Evolutionary conservation across 176 grass and related monocot species (phyloP).

Genomic region (Ensete glaucum): DNA sequence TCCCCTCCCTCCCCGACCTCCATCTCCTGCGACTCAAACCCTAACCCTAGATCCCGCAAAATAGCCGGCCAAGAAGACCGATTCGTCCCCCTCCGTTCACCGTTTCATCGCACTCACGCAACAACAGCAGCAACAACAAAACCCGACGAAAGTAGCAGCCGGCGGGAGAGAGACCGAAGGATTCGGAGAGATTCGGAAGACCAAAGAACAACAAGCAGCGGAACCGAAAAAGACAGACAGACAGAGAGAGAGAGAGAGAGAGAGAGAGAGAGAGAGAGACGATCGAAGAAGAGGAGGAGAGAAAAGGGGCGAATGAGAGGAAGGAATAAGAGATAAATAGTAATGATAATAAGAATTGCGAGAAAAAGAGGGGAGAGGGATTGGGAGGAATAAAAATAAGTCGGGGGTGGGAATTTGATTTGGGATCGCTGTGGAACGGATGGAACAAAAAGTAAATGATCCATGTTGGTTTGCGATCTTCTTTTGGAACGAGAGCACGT

Average conservation of each 20-base stretch:
- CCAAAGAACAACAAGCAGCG: neutral
- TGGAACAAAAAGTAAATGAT: neutral
- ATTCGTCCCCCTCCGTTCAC: neutral
- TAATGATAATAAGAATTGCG: neutral
- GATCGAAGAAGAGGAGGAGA: neutral
- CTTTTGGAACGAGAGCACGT: conserved; percentile 8
- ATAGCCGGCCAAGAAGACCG: neutral
- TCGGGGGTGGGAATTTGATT: neutral
- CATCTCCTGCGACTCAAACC: neutral
- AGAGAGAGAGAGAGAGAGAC: neutral
- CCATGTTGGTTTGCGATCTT: neutral
- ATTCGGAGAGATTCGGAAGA: neutral
- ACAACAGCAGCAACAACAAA: neutral
- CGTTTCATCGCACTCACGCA: neutral
- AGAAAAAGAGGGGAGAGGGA: neutral
- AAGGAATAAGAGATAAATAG: neutral
- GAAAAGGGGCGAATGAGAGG: neutral
- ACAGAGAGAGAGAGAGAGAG: neutral
- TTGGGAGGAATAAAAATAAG: conserved; percentile 2
- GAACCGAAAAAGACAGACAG: neutral
- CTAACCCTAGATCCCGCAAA: neutral
- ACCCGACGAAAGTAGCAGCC: neutral
- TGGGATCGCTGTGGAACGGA: neutral
- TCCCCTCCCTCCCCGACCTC: neutral
- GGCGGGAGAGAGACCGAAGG: no score